A percentile compares a stretch with the other conserved stretches of the same genome.
phyloP scores from a whole-genome alignment of 2,329 filamentous ascomycete genomes.

The Colletotrichum kahawae region DNA sequence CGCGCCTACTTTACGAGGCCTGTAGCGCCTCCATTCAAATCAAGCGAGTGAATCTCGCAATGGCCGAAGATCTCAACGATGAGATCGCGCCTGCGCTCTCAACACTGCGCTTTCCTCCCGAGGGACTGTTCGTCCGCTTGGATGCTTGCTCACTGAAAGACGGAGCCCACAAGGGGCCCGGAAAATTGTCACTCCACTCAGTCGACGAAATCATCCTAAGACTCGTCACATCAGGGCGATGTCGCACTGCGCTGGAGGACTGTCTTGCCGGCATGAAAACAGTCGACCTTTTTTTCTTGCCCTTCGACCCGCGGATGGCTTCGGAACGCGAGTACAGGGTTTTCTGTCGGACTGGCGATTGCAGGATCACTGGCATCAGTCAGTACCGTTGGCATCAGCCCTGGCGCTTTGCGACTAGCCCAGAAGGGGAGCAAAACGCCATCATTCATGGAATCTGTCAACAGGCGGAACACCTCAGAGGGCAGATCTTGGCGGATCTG shows the following conservation, averaged over 20 bases:
- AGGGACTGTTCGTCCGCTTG: neutral
- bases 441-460: neutral
- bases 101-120: neutral
- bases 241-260: neutral
- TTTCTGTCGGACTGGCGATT: conserved; percentile 41
- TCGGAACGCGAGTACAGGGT: conserved; percentile 44
- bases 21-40: neutral
- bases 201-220: neutral
- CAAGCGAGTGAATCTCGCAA: neutral
- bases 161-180: neutral
- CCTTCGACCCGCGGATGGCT: conserved; percentile 32
- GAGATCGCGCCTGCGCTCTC: neutral
- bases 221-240: neutral
- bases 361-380: conserved; percentile 40
- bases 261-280: neutral
- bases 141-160: neutral
- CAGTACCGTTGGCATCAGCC: conserved; percentile 46
- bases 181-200: neutral
- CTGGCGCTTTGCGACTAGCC: conserved; percentile 29
- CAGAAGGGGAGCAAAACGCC: neutral
- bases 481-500: neutral
- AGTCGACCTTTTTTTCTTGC: neutral
- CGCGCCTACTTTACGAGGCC: neutral
- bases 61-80: neutral
- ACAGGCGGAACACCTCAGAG: neutral